These are phyloP conservation scores for Fusarium palustre DNA, from an alignment of 2,329 filamentous ascomycete species.

Conservation along the genomic window DNA sequence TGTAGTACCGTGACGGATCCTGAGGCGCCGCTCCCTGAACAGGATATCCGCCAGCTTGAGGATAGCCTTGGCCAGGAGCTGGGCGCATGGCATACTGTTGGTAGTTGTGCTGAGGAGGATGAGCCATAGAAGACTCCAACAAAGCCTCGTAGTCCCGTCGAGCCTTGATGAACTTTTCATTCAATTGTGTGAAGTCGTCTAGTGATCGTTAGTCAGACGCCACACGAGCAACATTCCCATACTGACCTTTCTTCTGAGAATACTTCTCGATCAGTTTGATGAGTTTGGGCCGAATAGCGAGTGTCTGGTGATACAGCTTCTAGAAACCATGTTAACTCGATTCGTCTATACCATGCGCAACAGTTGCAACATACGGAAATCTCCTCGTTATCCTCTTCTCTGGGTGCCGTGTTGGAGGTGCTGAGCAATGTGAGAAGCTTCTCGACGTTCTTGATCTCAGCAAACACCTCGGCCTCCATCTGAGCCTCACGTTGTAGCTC, in stretches of 20 bases:
- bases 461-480: slow-evolving; percentile 83
- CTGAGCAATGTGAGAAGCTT: slow-evolving; percentile 88
- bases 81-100: slow-evolving; percentile 73
- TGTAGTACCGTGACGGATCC: slow-evolving; percentile 77
- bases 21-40: slow-evolving; percentile 60
- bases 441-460: slow-evolving; percentile 73
- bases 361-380: slow-evolving; percentile 73
- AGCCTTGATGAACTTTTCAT: slow-evolving; percentile 99
- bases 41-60: slow-evolving; percentile 54
- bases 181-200: slow-evolving; percentile 95
- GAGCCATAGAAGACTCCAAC: slow-evolving; percentile 96
- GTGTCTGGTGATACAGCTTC: slow-evolving; percentile 89
- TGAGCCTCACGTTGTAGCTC: slow-evolving; percentile 95
- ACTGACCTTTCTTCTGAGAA: slow-evolving; percentile 88
- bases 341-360: not conserved
- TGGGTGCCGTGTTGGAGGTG: slow-evolving; percentile 81
- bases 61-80: slow-evolving; percentile 62
- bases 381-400: slow-evolving; percentile 95
- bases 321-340: slow-evolving; percentile 53
- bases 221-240: too few relatives aligned
- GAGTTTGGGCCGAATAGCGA: slow-evolving; percentile 94
- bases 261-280: slow-evolving; percentile 99
- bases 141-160: slow-evolving; percentile 95
- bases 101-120: slow-evolving; percentile 84
- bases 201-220: not conserved